Evolutionary conservation across 108 stramenopile genomes (phyloP), one percentile per base, ranked within the genome.

Genomic region (Stephanodiscus triporus): DNA sequence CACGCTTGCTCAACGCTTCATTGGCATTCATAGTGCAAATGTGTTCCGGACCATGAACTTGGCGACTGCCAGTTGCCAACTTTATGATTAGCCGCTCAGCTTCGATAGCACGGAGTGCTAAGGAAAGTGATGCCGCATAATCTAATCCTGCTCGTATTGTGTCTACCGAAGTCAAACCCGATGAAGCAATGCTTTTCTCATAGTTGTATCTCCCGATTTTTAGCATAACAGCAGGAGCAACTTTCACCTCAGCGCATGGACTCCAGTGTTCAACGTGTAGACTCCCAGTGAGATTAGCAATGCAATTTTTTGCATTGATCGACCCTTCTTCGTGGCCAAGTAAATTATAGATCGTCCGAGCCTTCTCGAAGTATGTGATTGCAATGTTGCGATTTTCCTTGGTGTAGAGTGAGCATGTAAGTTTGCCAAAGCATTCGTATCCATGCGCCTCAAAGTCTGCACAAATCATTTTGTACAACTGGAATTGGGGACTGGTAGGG

Each of bases 281-380:
- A n/a, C n/a, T n/a, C n/a, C n/a, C n/a, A n/a, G n/a, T n/a, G n/a
- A n/a, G n/a, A n/a, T n/a, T n/a, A n/a, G n/a, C 45, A 48, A 42
- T 65, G 27, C 29, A 45, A 16, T 42, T 27, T 14, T 65, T 45
- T 49, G 26, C 34, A 20, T 23, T 68, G 34, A 23, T n/a, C n/a
- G n/a, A n/a, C n/a, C n/a, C n/a, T n/a, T n/a, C 54, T 50, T 32
- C 19, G 34, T 23, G 47, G 32, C 32, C 32, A 34, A 34, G 32
- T 34, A 34, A 4, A 34, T 5, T 5, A 38, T 26, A 51, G 16
- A 68, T 20, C 4, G 32, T 38, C 54, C 68, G 47, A 17, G 26
- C 32, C 30, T 51, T 68, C n/a, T 55, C 32, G 17, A 54, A 36
- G 54, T 54, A 68, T 56, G 20, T 13, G 51, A 48, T 53, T 30